These are phyloP conservation scores for Fusarium stilboides DNA, from an alignment of 2,329 filamentous ascomycete genomes.

Conservation along the genomic window DNA sequence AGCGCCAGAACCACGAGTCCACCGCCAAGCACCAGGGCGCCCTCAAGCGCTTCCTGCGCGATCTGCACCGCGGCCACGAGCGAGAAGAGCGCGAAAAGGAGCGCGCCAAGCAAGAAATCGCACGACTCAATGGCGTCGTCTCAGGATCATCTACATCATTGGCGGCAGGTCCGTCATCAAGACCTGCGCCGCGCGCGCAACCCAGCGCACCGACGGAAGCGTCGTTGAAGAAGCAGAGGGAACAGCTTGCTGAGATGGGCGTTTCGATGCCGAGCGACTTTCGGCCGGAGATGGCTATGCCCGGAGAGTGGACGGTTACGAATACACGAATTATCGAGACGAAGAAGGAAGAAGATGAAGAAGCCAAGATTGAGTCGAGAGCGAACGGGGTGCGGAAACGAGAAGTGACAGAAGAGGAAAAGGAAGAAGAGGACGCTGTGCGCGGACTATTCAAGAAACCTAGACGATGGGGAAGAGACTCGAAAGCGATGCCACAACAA, in stretches of 20 bases:
- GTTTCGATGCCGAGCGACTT: slow-evolving; percentile 86
- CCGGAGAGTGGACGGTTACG: slow-evolving; percentile 87
- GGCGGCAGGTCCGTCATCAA: slow-evolving; percentile 48
- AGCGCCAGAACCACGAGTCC: slow-evolving; percentile 89
- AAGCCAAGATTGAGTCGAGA: slow-evolving; percentile 61
- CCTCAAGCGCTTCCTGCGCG: slow-evolving; percentile 90
- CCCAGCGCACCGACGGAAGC: slow-evolving; percentile 60
- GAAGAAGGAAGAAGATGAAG: slow-evolving; percentile 59
- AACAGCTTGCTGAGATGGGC: slow-evolving; percentile 90
- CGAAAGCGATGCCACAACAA: slow-evolving; percentile 63
- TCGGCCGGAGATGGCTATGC: slow-evolving; percentile 85
- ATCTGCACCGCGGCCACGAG: slow-evolving; percentile 89
- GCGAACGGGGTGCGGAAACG: slow-evolving; percentile 75
- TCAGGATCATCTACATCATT: slow-evolving; percentile 60
- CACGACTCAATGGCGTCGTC: slow-evolving; percentile 85
- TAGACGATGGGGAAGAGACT: slow-evolving; percentile 68
- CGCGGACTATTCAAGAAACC: slow-evolving; percentile 73
- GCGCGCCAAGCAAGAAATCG: slow-evolving; percentile 85
- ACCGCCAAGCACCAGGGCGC: slow-evolving; percentile 87
- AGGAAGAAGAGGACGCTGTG: slow-evolving; percentile 72
- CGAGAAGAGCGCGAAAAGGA: slow-evolving; percentile 86
- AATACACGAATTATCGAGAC: slow-evolving; percentile 72
- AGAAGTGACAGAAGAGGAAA: slow-evolving; percentile 71
- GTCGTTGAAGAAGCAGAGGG: slow-evolving; percentile 85
- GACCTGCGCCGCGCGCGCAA: slow-evolving; percentile 19